Evolutionary conservation across 164 flowering plant genomes (phyloP).

Genomic region (Akebia trifoliata): DNA sequence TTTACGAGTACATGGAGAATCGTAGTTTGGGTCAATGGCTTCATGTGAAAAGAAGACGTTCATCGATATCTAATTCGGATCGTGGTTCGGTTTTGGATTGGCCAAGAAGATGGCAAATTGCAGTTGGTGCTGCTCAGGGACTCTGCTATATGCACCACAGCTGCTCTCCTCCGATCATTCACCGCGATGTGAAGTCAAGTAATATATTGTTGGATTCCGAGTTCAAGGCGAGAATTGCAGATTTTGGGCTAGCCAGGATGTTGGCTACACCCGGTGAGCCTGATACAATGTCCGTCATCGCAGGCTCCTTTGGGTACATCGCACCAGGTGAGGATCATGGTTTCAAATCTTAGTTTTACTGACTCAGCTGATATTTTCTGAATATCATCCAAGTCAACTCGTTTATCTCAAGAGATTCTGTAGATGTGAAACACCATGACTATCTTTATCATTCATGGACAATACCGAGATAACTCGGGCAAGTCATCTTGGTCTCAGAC

Average conservation of each 20-base stretch:
- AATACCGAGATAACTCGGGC: too few species aligned
- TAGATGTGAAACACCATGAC: too few species aligned
- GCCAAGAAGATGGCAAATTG: constrained; percentile 59
- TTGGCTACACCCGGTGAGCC: constrained; percentile 33
- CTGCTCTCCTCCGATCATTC: constrained; percentile 56
- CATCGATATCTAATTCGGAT: not conserved
- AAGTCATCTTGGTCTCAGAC: too few species aligned
- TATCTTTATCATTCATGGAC: too few species aligned
- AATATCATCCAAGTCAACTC: too few species aligned
- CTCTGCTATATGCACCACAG: constrained; percentile 71
- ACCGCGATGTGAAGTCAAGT: constrained; percentile 73
- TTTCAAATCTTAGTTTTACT: not conserved
- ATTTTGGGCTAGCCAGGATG: constrained; percentile 69
- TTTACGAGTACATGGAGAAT: constrained; percentile 66
- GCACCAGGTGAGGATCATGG: constrained; percentile 51
- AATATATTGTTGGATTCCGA: constrained; percentile 59
- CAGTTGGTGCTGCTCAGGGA: constrained; percentile 69
- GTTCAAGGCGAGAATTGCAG: constrained; percentile 67
- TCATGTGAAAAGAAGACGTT: constrained; percentile 22
- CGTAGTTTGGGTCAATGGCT: constrained; percentile 61
- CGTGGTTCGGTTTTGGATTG: constrained; percentile 35
- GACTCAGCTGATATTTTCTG: too few species aligned
- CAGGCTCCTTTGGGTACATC: constrained; percentile 72
- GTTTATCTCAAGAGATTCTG: too few species aligned
- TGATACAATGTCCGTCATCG: constrained; percentile 41